Evolutionary conservation across 345 rosid species (phyloP).

Genomic region (Luvunga scandens): DNA sequence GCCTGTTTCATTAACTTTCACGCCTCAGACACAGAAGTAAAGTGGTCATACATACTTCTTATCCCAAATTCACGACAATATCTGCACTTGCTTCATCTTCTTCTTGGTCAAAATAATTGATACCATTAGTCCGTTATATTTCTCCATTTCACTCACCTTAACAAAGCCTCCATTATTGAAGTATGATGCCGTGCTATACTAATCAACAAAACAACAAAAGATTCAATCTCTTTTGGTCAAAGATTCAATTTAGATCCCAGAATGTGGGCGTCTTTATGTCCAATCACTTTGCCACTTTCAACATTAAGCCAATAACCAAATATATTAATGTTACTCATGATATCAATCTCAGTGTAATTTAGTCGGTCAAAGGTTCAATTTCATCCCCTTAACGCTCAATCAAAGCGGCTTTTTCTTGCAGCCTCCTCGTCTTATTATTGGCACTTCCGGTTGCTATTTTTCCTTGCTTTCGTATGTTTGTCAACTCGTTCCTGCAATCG

Average conservation of each 20-base stretch:
- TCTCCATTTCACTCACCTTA: neutral
- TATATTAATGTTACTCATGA: no score
- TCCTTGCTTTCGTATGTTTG: neutral
- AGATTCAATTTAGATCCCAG: constrained; percentile 10
- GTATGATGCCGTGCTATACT: neutral
- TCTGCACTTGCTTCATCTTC: neutral
- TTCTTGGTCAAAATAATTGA: no score
- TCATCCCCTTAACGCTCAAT: neutral
- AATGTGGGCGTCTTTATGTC: neutral
- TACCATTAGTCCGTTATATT: neutral
- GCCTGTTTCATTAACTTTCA: neutral
- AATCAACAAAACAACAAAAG: neutral
- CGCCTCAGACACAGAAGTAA: neutral
- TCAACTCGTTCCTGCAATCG: neutral
- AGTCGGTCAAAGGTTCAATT: neutral
- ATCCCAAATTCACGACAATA: neutral
- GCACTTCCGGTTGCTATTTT: neutral
- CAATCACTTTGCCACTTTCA: neutral
- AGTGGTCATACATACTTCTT: neutral
- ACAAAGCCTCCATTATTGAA: constrained; percentile 3
- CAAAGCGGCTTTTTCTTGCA: neutral
- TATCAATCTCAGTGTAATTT: neutral
- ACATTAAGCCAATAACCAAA: no score
- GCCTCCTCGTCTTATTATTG: neutral
- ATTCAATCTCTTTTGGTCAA: constrained; percentile 8